phyloP scores from a whole-genome alignment of 176 grass and related monocot species.

The Carex kokanica region DNA sequence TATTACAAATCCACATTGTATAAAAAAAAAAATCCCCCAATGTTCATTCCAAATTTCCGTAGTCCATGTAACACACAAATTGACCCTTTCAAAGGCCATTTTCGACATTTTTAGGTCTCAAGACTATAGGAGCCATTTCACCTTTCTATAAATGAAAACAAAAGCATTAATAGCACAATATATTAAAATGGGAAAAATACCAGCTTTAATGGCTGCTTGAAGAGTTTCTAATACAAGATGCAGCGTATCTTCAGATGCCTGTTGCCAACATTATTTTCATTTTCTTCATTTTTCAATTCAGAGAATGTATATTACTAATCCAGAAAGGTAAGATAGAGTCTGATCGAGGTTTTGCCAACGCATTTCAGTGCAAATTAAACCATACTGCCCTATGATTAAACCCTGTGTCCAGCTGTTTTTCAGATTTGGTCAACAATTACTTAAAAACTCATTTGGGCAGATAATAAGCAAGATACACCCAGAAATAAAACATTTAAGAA shows the following conservation, averaged over 20 bases:
- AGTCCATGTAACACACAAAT: neutral
- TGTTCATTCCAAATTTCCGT: neutral
- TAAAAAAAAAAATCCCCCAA: neutral
- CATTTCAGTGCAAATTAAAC: neutral
- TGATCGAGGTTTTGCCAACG: neutral
- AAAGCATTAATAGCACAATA: neutral
- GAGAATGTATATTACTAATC: constrained; percentile 38
- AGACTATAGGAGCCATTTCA: neutral
- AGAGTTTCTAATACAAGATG: constrained; percentile 98
- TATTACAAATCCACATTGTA: neutral
- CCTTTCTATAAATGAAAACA: neutral
- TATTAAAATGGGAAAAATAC: constrained; percentile 41
- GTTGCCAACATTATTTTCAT: constrained; percentile 27
- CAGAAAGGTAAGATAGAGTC: constrained; percentile 53
- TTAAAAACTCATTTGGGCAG: neutral
- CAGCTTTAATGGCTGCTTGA: constrained; percentile 72
- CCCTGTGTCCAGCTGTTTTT: neutral
- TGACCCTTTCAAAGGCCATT: neutral
- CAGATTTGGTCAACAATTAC: neutral
- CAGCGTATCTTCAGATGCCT: constrained; percentile 93
- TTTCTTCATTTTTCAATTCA: constrained; percentile 4
- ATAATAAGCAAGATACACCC: constrained; percentile 16
- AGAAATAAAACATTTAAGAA: constrained; percentile 9
- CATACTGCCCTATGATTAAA: neutral
- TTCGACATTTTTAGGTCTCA: constrained; percentile 5